Conservation (phyloP, 2,329 filamentous ascomycete species). For the Pseudopithomyces chartarum region DNA sequence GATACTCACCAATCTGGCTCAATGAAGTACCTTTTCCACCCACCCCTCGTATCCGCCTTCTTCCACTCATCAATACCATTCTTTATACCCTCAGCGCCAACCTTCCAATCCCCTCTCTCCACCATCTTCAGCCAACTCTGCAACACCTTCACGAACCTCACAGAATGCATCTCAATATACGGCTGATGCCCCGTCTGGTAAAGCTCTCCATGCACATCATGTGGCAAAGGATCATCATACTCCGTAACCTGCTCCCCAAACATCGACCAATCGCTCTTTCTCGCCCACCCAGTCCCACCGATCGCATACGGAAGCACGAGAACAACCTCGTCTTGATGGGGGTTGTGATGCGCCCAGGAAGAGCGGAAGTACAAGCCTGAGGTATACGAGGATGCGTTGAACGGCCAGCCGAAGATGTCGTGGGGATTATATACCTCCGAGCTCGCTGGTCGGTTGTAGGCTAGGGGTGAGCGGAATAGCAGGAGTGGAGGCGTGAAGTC, state of each 20-base stretch:
- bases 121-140: slow-evolving; percentile 24
- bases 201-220: slow-evolving; percentile 11
- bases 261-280: slow-evolving; percentile 18
- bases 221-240: background rate
- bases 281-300: slow-evolving; percentile 19
- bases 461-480: slow-evolving; percentile 9
- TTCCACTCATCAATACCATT: slow-evolving; percentile 26
- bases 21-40: slow-evolving; percentile 19
- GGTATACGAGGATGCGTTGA: slow-evolving; percentile 11
- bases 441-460: slow-evolving; percentile 1
- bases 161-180: slow-evolving; percentile 12
- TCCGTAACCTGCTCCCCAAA: slow-evolving; percentile 13
- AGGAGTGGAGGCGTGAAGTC: slow-evolving; percentile 4
- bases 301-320: slow-evolving; percentile 24
- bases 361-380: slow-evolving; percentile 20
- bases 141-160: slow-evolving; percentile 16
- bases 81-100: slow-evolving; percentile 19
- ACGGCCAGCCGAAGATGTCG: slow-evolving; percentile 9
- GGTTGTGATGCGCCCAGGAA: background rate
- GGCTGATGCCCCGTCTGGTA: slow-evolving; percentile 21
- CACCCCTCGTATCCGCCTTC: slow-evolving; percentile 20
- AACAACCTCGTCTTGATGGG: slow-evolving; percentile 14
- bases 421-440: background rate
- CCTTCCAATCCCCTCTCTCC: slow-evolving; percentile 25
- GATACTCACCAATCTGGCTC: slow-evolving; percentile 10